These are phyloP conservation scores for Phaeophleospora eucalypticola DNA, from an alignment of 2,329 filamentous ascomycete genomes.

Conservation along the genomic window DNA sequence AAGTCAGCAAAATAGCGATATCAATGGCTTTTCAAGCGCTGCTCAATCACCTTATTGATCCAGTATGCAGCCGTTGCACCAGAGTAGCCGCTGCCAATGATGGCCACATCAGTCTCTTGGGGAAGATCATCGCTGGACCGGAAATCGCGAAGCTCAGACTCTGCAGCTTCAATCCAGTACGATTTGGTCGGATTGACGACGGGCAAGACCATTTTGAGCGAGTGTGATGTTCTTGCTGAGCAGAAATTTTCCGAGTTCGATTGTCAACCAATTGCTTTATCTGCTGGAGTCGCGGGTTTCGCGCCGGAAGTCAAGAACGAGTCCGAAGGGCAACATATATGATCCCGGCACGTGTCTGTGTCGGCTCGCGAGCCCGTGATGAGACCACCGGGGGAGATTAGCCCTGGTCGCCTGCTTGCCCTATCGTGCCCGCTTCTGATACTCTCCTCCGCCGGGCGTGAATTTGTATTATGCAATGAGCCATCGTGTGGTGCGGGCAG, in stretches of 20 bases:
- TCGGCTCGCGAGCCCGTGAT: background rate
- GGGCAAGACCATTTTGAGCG: slow-evolving; percentile 17
- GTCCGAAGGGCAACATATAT: background rate
- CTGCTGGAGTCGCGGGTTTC: background rate
- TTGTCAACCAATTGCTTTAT: no score
- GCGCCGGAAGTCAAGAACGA: background rate
- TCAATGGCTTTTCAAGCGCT: no score
- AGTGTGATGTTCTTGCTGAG: background rate
- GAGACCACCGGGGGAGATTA: background rate
- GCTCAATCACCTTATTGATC: slow-evolving; percentile 26
- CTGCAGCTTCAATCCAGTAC: slow-evolving; percentile 26
- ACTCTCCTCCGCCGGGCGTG: no score
- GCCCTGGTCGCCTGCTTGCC: background rate
- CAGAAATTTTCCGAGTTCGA: no score
- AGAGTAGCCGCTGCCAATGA: slow-evolving; percentile 51
- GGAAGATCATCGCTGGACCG: slow-evolving; percentile 23
- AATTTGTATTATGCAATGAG: no score
- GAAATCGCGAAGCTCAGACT: slow-evolving; percentile 19
- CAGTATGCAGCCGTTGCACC: slow-evolving; percentile 32
- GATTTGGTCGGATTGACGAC: slow-evolving; percentile 19
- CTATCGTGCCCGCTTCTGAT: background rate
- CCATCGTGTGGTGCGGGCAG: no score
- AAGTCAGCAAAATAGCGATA: background rate
- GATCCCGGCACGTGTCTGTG: background rate
- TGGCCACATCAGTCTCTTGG: slow-evolving; percentile 41